phyloP scores from a whole-genome alignment of 345 rosid species.

The Hibiscus trionum region DNA sequence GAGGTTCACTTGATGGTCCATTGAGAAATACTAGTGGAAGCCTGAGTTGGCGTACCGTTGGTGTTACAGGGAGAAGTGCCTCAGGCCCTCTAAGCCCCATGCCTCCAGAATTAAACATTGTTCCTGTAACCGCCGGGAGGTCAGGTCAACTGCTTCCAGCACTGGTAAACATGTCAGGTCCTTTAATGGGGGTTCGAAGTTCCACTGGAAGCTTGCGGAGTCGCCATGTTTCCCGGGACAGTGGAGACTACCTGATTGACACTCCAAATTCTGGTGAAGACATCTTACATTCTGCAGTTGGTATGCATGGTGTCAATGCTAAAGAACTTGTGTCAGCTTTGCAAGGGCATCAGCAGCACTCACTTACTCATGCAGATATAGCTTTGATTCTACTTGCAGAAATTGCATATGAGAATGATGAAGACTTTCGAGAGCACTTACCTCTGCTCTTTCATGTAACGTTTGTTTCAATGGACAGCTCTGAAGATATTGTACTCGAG shows the following conservation, averaged over 20 bases:
- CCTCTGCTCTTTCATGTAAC: constrained; percentile 96
- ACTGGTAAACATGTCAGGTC: constrained; percentile 92
- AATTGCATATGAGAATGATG: constrained; percentile 96
- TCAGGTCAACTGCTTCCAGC: constrained; percentile 92
- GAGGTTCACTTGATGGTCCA: constrained; percentile 96
- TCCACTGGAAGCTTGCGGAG: constrained; percentile 91
- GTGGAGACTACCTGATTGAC: constrained; percentile 92
- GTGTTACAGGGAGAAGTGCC: constrained; percentile 79
- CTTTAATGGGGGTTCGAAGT: constrained; percentile 88
- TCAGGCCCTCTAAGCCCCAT: constrained; percentile 93
- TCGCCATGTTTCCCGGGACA: constrained; percentile 94
- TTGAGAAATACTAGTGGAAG: constrained; percentile 88
- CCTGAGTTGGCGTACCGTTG: constrained; percentile 91
- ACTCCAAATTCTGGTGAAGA: constrained; percentile 95
- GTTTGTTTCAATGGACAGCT: constrained; percentile 98
- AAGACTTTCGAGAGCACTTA: constrained; percentile 96
- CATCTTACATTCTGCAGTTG: constrained; percentile 61
- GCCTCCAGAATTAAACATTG: constrained; percentile 86
- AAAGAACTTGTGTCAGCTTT: constrained; percentile 96
- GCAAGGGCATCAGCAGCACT: constrained; percentile 98
- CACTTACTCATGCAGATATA: constrained; percentile 93
- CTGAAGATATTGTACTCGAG: constrained; percentile 95
- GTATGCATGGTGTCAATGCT: constrained; percentile 70
- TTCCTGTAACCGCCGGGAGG: constrained; percentile 78
- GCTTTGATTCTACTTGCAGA: constrained; percentile 95